Conservation (phyloP, 2,329 filamentous ascomycete species). For the Chalara sp. region DNA sequence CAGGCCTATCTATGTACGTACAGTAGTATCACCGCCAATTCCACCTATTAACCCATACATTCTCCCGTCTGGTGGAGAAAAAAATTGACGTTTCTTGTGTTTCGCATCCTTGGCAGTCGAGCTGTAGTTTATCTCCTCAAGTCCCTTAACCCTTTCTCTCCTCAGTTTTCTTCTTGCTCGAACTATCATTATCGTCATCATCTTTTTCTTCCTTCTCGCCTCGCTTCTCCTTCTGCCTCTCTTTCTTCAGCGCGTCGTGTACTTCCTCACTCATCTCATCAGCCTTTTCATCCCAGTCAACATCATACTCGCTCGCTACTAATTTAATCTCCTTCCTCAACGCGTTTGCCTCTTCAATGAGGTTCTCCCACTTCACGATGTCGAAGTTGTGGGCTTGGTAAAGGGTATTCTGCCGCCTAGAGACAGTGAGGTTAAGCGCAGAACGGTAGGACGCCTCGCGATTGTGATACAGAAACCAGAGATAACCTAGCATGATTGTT, state of each 20-base stretch:
- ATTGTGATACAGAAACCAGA: conserved; percentile 93
- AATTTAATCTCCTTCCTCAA: conserved; percentile 72
- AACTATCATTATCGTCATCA: conserved; percentile 21
- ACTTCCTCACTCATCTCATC: conserved; percentile 67
- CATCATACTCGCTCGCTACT: conserved; percentile 81
- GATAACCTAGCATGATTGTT: conserved; percentile 81
- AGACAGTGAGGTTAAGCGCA: conserved; percentile 82
- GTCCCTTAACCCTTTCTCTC: neutral
- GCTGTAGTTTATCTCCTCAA: too few species aligned
- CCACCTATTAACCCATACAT: too few species aligned
- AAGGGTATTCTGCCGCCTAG: conserved; percentile 65
- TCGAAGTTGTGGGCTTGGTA: conserved; percentile 75
- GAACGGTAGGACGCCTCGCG: conserved; percentile 81
- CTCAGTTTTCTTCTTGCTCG: conserved; percentile 2
- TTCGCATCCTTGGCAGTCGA: too few species aligned
- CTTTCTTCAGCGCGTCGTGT: conserved; percentile 48
- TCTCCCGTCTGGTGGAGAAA: too few species aligned
- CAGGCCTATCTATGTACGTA: too few species aligned
- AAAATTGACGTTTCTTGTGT: too few species aligned
- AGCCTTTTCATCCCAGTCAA: conserved; percentile 75
- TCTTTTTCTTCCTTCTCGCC: conserved; percentile 32
- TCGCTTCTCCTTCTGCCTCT: conserved; percentile 33
- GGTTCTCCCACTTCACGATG: conserved; percentile 64
- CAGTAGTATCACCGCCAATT: too few species aligned
- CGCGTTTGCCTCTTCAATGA: conserved; percentile 74